phyloP scores from a whole-genome alignment of 2,329 filamentous ascomycete genomes.

The Fusarium succisae region DNA sequence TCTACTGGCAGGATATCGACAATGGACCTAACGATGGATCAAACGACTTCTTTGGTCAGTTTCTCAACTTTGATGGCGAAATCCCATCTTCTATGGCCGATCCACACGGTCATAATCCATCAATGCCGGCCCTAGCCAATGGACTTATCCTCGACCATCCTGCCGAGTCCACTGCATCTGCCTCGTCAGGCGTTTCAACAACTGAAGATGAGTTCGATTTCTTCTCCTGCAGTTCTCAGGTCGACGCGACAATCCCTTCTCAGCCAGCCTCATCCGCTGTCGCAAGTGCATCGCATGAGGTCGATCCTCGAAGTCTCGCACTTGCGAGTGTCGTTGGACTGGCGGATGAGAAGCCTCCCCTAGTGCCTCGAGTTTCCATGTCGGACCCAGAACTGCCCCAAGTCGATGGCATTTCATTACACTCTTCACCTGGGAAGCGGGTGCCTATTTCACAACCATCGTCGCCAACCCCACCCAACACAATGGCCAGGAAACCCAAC shows the following conservation, averaged over 20 bases:
- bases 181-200: conserved; percentile 49
- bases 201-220: conserved; percentile 50
- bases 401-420: conserved; percentile 59
- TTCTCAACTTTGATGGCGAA: conserved; percentile 49
- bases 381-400: conserved; percentile 59
- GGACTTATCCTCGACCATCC: conserved; percentile 43
- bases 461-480: conserved; percentile 47
- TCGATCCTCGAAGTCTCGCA: conserved; percentile 44
- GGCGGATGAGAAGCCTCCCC: conserved; percentile 30
- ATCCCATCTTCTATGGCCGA: conserved; percentile 35
- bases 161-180: conserved; percentile 47
- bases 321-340: conserved; percentile 26
- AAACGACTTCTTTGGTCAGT: conserved; percentile 51
- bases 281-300: conserved; percentile 36
- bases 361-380: conserved; percentile 51
- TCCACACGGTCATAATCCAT: conserved; percentile 32
- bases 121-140: conserved; percentile 41
- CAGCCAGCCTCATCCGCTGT: conserved; percentile 29
- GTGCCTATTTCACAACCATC: conserved; percentile 45
- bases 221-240: conserved; percentile 47
- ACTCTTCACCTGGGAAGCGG: conserved; percentile 47
- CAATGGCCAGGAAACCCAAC: conserved; percentile 47
- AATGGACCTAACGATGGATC: conserved; percentile 42
- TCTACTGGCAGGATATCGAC: conserved; percentile 49
- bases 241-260: conserved; percentile 39